phyloP scores from a whole-genome alignment of 371 early-diverging fungal genomes.

The Mucor sp. region DNA sequence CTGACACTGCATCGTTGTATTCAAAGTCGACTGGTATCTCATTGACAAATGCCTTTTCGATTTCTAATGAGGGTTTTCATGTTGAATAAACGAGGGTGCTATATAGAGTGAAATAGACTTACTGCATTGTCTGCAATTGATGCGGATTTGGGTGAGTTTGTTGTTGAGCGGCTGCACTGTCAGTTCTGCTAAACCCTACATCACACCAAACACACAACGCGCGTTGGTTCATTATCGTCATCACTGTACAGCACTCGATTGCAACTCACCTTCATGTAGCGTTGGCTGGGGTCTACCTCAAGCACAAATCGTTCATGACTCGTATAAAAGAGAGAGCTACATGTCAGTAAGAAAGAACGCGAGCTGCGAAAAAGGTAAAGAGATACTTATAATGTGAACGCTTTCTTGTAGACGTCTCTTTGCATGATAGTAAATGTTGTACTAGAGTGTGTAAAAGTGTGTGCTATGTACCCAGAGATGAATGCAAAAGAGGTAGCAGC shows the following conservation, averaged over 20 bases:
- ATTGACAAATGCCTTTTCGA: conserved; percentile 61
- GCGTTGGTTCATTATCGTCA: neutral
- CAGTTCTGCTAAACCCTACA: conserved; percentile 69
- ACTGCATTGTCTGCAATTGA: conserved; percentile 71
- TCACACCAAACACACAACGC: neutral
- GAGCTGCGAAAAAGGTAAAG: neutral
- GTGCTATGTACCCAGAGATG: neutral
- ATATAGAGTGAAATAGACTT: conserved; percentile 13
- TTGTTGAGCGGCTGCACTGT: conserved; percentile 57
- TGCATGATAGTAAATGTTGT: conserved; percentile 22
- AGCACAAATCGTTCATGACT: conserved; percentile 60
- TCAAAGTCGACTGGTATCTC: conserved; percentile 52
- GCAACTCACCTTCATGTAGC: conserved; percentile 31
- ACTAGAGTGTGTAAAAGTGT: neutral
- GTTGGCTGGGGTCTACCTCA: conserved; percentile 48
- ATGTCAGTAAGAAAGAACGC: conserved; percentile 18
- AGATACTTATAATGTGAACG: conserved; percentile 53
- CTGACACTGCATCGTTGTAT: conserved; percentile 55
- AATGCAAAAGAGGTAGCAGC: neutral
- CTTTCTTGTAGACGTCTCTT: conserved; percentile 39
- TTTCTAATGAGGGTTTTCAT: conserved; percentile 59
- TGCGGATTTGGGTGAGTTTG: conserved; percentile 46
- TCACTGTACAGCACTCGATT: neutral
- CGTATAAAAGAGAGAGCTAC: conserved; percentile 29
- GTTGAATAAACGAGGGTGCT: neutral